Conservation (phyloP, 306 rosid species). For the Lagenaria siceraria region DNA sequence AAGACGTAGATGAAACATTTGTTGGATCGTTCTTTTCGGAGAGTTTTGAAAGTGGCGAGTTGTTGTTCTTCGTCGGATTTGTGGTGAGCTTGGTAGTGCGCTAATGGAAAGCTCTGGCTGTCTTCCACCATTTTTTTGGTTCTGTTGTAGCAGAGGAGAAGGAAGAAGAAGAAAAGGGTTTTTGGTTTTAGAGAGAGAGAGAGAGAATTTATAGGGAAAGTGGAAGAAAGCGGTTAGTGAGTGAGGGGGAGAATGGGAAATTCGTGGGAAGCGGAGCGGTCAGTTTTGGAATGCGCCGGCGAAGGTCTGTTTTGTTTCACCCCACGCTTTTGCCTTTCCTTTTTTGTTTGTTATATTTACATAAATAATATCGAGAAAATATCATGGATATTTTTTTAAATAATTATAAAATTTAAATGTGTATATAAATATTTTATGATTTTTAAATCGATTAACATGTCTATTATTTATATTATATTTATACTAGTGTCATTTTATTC, state of each 20-base stretch:
- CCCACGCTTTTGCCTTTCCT: too few relatives aligned
- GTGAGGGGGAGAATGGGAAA: neutral
- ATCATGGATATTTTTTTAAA: too few relatives aligned
- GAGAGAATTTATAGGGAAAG: neutral
- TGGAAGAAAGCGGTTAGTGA: neutral
- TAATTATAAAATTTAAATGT: too few relatives aligned
- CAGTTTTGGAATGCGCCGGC: slow-evolving; percentile 14
- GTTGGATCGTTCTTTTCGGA: slow-evolving; percentile 25
- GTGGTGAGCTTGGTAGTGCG: slow-evolving; percentile 6
- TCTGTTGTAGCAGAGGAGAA: neutral
- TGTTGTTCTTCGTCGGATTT: slow-evolving; percentile 23
- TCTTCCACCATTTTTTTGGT: slow-evolving; percentile 22
- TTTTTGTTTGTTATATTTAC: too few relatives aligned
- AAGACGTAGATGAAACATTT: slow-evolving; percentile 49
- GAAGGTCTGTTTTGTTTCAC: neutral
- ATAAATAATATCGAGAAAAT: too few relatives aligned
- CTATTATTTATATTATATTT: too few relatives aligned
- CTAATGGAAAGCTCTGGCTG: slow-evolving; percentile 20
- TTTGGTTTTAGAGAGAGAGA: neutral
- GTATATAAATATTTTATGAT: too few relatives aligned
- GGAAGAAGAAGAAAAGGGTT: neutral
- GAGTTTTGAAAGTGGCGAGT: slow-evolving; percentile 15
- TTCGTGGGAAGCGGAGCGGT: neutral
- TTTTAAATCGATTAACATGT: too few relatives aligned
- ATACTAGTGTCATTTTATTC: too few relatives aligned